Evolutionary conservation across 2,329 filamentous ascomycete species (phyloP), one percentile per base, ranked within the genome.

Genomic region (Drechmeria coniospora): DNA sequence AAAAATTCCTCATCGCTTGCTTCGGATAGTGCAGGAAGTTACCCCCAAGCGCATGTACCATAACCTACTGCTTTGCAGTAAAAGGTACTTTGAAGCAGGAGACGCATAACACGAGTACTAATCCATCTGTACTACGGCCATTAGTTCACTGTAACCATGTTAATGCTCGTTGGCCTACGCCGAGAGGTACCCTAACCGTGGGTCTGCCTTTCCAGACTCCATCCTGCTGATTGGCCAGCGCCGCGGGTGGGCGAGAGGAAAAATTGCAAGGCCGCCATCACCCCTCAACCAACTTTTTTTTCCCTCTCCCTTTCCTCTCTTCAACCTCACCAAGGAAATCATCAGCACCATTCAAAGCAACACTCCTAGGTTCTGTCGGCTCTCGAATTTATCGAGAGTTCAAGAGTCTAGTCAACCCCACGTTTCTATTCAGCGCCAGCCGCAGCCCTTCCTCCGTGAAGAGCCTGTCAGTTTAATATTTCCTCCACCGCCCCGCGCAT

Each of bases 351-450:
- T 39, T 47, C 38, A 42, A 39, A 42, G 44, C 41, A 32, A 27
- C 35, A 34, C 46, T 63, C 54, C 46, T 61, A 59, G 51, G 47
- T 53, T 49, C 42, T 41, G 41, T 47, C 42, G 40, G 46, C 54
- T 59, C 56, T 57, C 53, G 51, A 50, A 36, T 41, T 39, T 41
- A 36, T 52, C 51, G 65, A 55, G 63, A 61, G 56, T 52, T 45
- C 43, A 49, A 47, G 53, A 53, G 52, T 65, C 61, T 66, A 63
- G 57, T 45, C 40, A 47, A 49, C 11, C 13, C 35, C 51, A 31
- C 34, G 41, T 30, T 37, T 40, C 45, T 41, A 26, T 40, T 45
- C 43, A 35, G 32, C 40, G 29, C 31, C 42, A 33, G 36, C 40
- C 41, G 45, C 51, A 51, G 47, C 38, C 20, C 45, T 51, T 51